Evolutionary conservation across 2,329 filamentous ascomycete genomes (phyloP), one percentile per base, ranked within the genome.

Genomic region (Sodiomyces alkalinus): DNA sequence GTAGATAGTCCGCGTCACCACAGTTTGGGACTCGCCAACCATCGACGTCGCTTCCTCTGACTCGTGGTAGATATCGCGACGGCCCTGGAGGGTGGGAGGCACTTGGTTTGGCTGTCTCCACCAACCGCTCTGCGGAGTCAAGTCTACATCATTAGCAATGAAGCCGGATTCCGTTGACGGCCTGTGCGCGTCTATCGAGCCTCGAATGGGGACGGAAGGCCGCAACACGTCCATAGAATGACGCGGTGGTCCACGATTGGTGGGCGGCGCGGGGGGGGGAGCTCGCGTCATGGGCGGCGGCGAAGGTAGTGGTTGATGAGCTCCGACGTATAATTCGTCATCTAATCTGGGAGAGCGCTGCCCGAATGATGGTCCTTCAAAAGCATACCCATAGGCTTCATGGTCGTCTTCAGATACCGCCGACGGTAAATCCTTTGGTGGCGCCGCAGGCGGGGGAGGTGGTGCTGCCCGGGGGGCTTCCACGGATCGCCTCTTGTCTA

Each of bases 121-220:
- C 90, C 90, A 98, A 28, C 76, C 68, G 12, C 73, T 80, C 27
- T 67, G 64, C 24, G 68, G 61, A 9, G 71, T 75, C 20, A 96
- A 61, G 43, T 96, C 86, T 31, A 96, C 55, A 34, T 96, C 86
- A 31, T 75, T 76, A 22, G 90, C 90, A 36, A 96, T 87, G 45
- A 75, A 92, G 2, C 83, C 81, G 24, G 77, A 74, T 39, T 87
- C 81, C 49, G 74, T 66, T 5, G 76, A 78, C 13, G 81, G 76
- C 26, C 87, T 72, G 21, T 67, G 53, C 31, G 80, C 60, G 39
- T 98, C 90, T 52, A 80, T 71, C 3, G 85, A 93, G 21, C 68
- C 53, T 25, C 66, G 55, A 10, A 44, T 51, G n/a, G 48, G 47
- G 9, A 62, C 53, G 30, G 30, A 33, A 20, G 45, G 53, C 34